Base-by-base conservation (phyloP, 371 early-diverging fungal genomes). In the Parasitella parasitica region DNA sequence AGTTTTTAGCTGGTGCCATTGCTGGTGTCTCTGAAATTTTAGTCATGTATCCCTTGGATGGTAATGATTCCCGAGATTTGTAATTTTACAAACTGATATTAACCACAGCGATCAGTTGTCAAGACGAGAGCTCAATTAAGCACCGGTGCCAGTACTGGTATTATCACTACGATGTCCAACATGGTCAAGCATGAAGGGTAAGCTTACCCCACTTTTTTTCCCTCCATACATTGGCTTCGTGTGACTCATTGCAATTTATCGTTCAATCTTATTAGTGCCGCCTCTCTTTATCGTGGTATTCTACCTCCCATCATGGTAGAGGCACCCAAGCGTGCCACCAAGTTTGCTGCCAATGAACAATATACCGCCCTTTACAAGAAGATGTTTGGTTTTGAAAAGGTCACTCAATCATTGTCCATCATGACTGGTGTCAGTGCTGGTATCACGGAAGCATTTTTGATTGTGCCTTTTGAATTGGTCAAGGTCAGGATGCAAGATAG, bases 311-410 rank as follows among this genome's bases (percentile, higher is more conserved):
- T 98, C 72, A 79, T 97, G 80, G 95, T 98, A 2, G 98, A 98
- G 81, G 98, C 98, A 46, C 98, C 98, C 16, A 98, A 98, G 83
- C 89, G 98, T 56, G 96, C 97, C 12, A 96, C 92, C 76, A 98
- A 98, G 75, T 97, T 97, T 82, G 91, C 94, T 13, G 90, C 96
- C 39, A 97, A 97, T 70, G 97, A 94, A 73, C 91, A 93, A 76
- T 94, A 92, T 67, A 86, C 87, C 5, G 72, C 77, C 16, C 70
- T 91, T 63, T 93, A 85, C 73, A 87, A 80, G 72, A 84, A 82
- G 60, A 27, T 87, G 53, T 86, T 94, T 76, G 86, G 86, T n/a
- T 57, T 80, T 49, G 86, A 88, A 30, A 84, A 90, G 72, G 81
- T 92, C 60, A 88, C 84, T 50, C 93, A 92, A 70, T 70, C 77